Conservation (phyloP, 2,329 filamentous ascomycete species). For the Lasiodiplodia gonubiensis region DNA sequence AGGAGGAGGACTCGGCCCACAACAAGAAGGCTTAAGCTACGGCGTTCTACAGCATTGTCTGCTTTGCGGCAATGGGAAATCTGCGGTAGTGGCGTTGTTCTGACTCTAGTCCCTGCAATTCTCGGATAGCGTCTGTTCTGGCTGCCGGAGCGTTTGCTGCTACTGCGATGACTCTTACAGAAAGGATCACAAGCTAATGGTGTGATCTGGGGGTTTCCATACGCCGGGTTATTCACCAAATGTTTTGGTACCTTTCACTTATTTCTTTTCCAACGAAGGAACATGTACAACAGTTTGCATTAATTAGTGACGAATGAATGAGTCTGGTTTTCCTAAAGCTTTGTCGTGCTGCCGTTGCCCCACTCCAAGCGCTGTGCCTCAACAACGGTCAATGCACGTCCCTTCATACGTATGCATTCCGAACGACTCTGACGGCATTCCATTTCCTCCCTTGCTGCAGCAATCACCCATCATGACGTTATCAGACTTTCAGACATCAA, state of each 20-base stretch:
- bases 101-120: background rate
- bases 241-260: slow-evolving; percentile 11
- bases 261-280: slow-evolving; percentile 2
- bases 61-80: slow-evolving; percentile 19
- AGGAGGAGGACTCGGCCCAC: slow-evolving; percentile 54
- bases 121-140: slow-evolving; percentile 5
- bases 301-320: slow-evolving; percentile 27
- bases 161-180: slow-evolving; percentile 26
- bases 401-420: background rate
- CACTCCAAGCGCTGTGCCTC: background rate
- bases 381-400: background rate
- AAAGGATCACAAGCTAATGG: slow-evolving; percentile 23
- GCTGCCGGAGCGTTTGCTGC: background rate
- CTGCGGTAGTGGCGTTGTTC: slow-evolving; percentile 7
- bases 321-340: background rate
- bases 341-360: background rate
- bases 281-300: slow-evolving; percentile 21
- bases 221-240: background rate
- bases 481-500: background rate
- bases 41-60: background rate
- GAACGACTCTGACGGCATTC: background rate
- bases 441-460: background rate
- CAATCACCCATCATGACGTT: background rate
- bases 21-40: slow-evolving; percentile 19
- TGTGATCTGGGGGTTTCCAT: slow-evolving; percentile 26